Evolutionary conservation across 352 stramenopile genomes (phyloP).

Genomic region (Halophytophthora polymorphica): DNA sequence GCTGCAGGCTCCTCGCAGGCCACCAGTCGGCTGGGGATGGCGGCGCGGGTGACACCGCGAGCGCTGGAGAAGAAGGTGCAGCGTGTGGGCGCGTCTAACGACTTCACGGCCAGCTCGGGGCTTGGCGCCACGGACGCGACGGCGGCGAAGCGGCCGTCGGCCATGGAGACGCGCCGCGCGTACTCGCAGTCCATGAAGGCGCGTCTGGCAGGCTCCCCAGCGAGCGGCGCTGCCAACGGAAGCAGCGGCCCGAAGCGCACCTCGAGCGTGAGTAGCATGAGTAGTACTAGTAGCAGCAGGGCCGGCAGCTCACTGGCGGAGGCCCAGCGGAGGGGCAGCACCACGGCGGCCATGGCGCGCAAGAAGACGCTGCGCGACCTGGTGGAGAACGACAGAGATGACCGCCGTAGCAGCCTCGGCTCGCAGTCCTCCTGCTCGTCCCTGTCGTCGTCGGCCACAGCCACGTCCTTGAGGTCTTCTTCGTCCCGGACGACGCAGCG

Average conservation of each 20-base stretch:
- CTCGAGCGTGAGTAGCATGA: conserved; percentile 31
- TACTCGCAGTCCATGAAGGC: conserved; percentile 22
- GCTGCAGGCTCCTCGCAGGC: conserved; percentile 11
- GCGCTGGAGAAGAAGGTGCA: conserved; percentile 37
- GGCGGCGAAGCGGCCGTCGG: conserved; percentile 18
- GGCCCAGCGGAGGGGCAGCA: conserved; percentile 13
- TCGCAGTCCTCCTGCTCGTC: conserved; percentile 55
- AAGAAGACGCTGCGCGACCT: conserved; percentile 40
- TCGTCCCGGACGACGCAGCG: conserved; percentile 26
- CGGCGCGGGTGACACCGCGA: conserved; percentile 31
- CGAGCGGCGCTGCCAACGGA: conserved; percentile 8
- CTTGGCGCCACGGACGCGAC: conserved; percentile 7
- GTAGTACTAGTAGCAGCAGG: conserved; percentile 25
- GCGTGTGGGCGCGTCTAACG: conserved; percentile 20
- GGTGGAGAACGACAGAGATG: conserved; percentile 36
- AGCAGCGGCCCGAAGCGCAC: conserved; percentile 20
- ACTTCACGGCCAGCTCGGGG: conserved; percentile 6
- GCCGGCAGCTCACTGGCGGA: conserved; percentile 18
- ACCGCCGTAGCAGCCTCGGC: conserved; percentile 41
- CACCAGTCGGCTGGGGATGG: conserved; percentile 38
- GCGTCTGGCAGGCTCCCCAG: conserved; percentile 4
- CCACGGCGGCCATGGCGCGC: conserved; percentile 18
- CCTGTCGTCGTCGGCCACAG: conserved; percentile 37
- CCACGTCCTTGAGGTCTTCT: conserved; percentile 27
- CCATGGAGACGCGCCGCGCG: conserved; percentile 22